Evolutionary conservation across 1,284 basidiomycete species (phyloP).

Genomic region (Ceratobasidium sp.): DNA sequence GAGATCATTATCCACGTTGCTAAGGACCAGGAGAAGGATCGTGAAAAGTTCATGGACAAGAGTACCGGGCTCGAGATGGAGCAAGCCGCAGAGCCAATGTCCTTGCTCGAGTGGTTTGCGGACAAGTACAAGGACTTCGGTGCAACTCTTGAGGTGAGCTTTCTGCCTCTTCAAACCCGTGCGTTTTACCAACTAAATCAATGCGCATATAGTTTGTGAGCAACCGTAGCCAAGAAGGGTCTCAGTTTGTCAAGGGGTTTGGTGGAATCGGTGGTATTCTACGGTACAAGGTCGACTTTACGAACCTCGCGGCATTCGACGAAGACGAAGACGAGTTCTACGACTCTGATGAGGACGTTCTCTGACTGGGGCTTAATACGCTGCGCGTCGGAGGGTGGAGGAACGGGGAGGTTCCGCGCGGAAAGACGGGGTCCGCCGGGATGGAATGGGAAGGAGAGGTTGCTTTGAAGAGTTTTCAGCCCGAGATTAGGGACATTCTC

Average conservation of each 20-base stretch:
- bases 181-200: not conserved
- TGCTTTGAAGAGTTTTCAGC: slow-evolving; percentile 3
- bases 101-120: slow-evolving; percentile 96
- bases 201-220: slow-evolving; percentile 67
- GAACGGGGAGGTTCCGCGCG: not conserved
- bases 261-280: slow-evolving; percentile 97
- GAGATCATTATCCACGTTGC: slow-evolving; percentile 81
- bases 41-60: slow-evolving; percentile 94
- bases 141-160: slow-evolving; percentile 80
- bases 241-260: slow-evolving; percentile 98
- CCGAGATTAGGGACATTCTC: slow-evolving; percentile 8
- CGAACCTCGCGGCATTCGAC: slow-evolving; percentile 75
- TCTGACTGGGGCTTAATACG: slow-evolving; percentile 65
- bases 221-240: slow-evolving; percentile 89
- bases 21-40: slow-evolving; percentile 88
- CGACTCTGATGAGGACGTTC: slow-evolving; percentile 71
- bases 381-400: slow-evolving; percentile 34
- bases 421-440: slow-evolving; percentile 15
- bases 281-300: slow-evolving; percentile 95
- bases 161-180: not conserved
- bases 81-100: slow-evolving; percentile 77
- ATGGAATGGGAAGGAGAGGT: not conserved
- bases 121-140: slow-evolving; percentile 99
- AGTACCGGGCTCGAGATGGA: slow-evolving; percentile 98
- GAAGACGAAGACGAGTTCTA: slow-evolving; percentile 86